Evolutionary conservation across 169 alveolate species (phyloP), one percentile per base, ranked within the genome.

Genomic region (Cryptosporidium bovis): DNA sequence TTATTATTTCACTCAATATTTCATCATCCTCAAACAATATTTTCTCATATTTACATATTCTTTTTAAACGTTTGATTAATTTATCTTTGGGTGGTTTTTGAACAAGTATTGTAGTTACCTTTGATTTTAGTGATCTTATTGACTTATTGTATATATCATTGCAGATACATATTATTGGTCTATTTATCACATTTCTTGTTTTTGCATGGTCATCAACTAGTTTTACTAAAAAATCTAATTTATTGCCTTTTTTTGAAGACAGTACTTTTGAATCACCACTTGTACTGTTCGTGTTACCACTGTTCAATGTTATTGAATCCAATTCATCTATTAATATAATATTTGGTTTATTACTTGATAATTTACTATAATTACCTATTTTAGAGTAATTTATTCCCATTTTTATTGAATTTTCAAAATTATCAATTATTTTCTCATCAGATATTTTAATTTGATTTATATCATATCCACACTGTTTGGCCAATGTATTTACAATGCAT

Each of bases 81-180:
- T 91, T 91, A 65, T 91, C 91, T 16, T 64, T 89, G 24, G 90
- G 91, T 20, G 93, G 60, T 58, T 77, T 82, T 83, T 91, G 90
- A 34, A 93, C 82, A 65, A 92, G 84, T 55, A 90, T 82, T 27
- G 66, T 90, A 27, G 90, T 44, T 7, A 94, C 94, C 56, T 90
- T 92, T 33, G 91, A 90, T 77, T 92, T 87, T 33, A 93, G 65
- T 58, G 83, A 92, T 27, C 90, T 77, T 40, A 93, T 82, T 58
- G 91, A 92, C 46, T 82, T 91, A 8, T 93, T 91, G 83, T 93
- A 91, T 48, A 93, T 58, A 66, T 93, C 94, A 82, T 91, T 93
- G 66, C 95, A 93, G 18, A 93, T 90, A 64, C 93, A 93, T 18
- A 93, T 84, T 10, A 93, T 90, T 34, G 95, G 95, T 36, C 95